Evolutionary conservation across 331 rosid genomes (phyloP), one percentile per base, ranked within the genome.

Genomic region (Spiraea crenata): DNA sequence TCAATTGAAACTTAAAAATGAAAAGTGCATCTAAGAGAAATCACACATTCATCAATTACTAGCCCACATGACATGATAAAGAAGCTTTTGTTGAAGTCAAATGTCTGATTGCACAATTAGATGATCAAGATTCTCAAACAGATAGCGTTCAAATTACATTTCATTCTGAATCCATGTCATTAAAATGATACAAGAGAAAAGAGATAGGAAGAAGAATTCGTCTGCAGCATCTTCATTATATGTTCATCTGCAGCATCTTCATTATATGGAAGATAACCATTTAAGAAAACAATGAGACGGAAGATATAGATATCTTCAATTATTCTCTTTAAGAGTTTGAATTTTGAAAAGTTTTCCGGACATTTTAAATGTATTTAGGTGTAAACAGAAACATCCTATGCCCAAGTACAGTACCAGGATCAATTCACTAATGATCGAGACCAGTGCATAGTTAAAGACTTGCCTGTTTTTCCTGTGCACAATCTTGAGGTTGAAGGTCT

Each of bases 381-480:
- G 9, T 39, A 59, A 37, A 61, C 48, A 61, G 71, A 38, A 77
- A 37, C 42, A 65, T 46, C 74, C 47, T n/a, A 64, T 34, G n/a
- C 34, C 73, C 62, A 66, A 34, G 9, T 5, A 52, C 57, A 20
- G 72, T 61, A 38, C 42, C 65, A 65, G 13, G 65, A 64, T 63
- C 60, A 72, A 66, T 37, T 42, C 44, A 63, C 51, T 17, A 70
- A 75, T 50, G 77, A 57, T 49, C 42, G 34, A 46, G 52, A 55
- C 51, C 39, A 59, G 38, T 57, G 34, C 65, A 69, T 6, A 66
- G 71, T 31, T 58, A 66, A 48, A 74, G 57, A 80, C 85, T 41
- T 84, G 80, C 99, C 98, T 95, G 96, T 95, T 95, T 85, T 95
- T 95, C 76, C 98, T 76, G 81, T 95, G 99, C 87, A 95, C 98